Evolutionary conservation across 2,329 filamentous ascomycete species (phyloP).

Genomic region (Lasiodiplodia sp.): DNA sequence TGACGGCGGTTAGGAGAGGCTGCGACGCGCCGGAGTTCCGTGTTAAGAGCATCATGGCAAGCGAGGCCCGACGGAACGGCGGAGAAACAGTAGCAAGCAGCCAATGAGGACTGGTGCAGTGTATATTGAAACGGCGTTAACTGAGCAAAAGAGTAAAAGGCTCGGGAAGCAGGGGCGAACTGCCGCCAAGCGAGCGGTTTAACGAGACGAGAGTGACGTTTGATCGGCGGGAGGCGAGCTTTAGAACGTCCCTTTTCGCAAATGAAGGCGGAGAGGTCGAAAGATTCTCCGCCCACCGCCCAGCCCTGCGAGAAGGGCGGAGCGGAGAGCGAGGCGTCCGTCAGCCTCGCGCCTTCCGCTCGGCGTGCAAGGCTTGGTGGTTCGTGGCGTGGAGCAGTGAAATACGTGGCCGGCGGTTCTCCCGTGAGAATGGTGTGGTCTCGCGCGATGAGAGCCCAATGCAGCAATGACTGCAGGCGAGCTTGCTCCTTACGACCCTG

Average conservation of each 20-base stretch:
- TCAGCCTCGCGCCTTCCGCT: constrained; percentile 7
- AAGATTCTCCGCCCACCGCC: constrained; percentile 16
- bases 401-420: background rate
- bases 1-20: constrained; percentile 2
- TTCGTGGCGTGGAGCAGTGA: background rate
- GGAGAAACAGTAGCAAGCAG: constrained; percentile 17
- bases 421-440: background rate
- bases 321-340: constrained; percentile 7
- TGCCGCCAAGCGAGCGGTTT: constrained; percentile 15
- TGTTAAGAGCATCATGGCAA: constrained; percentile 5
- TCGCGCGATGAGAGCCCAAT: background rate
- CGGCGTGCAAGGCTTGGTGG: background rate
- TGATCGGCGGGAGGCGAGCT: constrained; percentile 20
- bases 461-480: too few relatives aligned
- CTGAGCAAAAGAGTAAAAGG: constrained; percentile 12
- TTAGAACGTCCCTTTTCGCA: constrained; percentile 13
- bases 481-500: background rate
- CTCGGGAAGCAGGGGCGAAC: constrained; percentile 23
- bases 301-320: constrained; percentile 10
- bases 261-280: constrained; percentile 21
- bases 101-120: constrained; percentile 9
- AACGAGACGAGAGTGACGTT: constrained; percentile 14
- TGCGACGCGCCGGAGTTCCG: constrained; percentile 23
- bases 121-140: constrained; percentile 25
- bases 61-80: constrained; percentile 26